Conservation (phyloP, 176 grass and related monocot species). For the Avena eriantha region DNA sequence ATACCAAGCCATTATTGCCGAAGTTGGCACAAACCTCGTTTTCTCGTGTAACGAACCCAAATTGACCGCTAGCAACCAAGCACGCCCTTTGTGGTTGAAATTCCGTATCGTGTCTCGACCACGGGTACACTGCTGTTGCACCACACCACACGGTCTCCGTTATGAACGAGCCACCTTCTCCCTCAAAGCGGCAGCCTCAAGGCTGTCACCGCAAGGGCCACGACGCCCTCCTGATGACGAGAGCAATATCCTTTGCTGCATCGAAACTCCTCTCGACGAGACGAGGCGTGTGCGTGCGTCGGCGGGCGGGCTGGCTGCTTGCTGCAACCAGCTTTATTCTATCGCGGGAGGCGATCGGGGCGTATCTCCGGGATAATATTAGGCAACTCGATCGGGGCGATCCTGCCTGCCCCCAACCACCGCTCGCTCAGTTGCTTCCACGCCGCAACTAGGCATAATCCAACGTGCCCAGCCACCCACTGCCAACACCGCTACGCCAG, state of each 20-base stretch:
- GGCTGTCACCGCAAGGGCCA: background rate
- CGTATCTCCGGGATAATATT: conserved; percentile 42
- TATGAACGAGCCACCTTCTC: too few species aligned
- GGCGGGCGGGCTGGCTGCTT: background rate
- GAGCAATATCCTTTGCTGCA: conserved; percentile 13
- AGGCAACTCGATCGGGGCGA: conserved; percentile 39
- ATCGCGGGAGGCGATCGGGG: background rate
- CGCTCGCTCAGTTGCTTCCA: conserved; percentile 26
- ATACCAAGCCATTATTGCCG: too few species aligned
- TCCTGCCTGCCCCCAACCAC: conserved; percentile 29
- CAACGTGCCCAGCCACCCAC: background rate
- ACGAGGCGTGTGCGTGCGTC: conserved; percentile 11
- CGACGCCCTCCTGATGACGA: background rate
- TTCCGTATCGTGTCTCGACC: too few species aligned
- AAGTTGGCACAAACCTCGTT: too few species aligned
- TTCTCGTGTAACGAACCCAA: too few species aligned
- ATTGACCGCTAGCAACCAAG: too few species aligned
- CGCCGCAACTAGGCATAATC: conserved; percentile 9
- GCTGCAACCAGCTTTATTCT: background rate
- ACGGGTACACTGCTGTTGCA: too few species aligned
- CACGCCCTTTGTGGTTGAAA: too few species aligned
- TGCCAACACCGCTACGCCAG: conserved; percentile 17
- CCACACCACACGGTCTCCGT: too few species aligned
- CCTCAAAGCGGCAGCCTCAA: too few species aligned
- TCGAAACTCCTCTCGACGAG: background rate